Conservation (phyloP, 2,329 filamentous ascomycete genomes). For the Pseudocercospora cruenta region DNA sequence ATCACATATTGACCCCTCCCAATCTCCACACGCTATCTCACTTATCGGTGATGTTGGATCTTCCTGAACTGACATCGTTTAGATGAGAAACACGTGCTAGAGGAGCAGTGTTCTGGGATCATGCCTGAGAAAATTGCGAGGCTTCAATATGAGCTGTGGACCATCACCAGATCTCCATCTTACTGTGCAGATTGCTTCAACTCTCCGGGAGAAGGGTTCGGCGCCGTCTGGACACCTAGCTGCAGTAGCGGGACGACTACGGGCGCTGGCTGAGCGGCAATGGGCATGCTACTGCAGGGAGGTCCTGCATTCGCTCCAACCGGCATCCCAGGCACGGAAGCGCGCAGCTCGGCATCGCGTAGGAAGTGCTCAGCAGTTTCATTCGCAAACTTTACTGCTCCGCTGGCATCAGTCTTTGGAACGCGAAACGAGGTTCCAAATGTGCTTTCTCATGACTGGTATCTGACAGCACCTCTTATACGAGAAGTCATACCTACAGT, state of each 20-base stretch:
- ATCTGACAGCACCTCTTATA: not conserved
- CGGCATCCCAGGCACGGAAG: constrained; percentile 13
- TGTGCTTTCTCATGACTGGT: not conserved
- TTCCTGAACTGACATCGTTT: not conserved
- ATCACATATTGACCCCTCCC: constrained; percentile 8
- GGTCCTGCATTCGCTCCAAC: constrained; percentile 4
- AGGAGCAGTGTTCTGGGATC: not conserved
- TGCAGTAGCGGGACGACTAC: constrained; percentile 2
- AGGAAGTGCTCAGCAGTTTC: constrained; percentile 13
- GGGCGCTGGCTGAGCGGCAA: constrained; percentile 3
- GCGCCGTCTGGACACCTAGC: constrained; percentile 2
- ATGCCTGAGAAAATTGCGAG: not conserved
- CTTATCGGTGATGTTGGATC: constrained; percentile 3
- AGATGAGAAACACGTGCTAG: not conserved
- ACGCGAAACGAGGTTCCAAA: not conserved
- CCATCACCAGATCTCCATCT: not conserved
- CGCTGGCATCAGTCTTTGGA: not conserved
- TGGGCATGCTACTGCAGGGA: constrained; percentile 6
- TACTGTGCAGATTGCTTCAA: not conserved
- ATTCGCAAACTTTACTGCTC: constrained; percentile 12
- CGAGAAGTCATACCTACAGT: not conserved
- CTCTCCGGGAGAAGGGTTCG: constrained; percentile 6
- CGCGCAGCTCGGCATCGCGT: constrained; percentile 6
- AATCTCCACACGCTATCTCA: constrained; percentile 9
- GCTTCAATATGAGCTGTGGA: not conserved